A percentile compares a stretch with the other conserved stretches of the same genome.
These are phyloP conservation scores for Arabis hirsuta DNA, from an alignment of 345 rosid genomes.

Conservation along the genomic window DNA sequence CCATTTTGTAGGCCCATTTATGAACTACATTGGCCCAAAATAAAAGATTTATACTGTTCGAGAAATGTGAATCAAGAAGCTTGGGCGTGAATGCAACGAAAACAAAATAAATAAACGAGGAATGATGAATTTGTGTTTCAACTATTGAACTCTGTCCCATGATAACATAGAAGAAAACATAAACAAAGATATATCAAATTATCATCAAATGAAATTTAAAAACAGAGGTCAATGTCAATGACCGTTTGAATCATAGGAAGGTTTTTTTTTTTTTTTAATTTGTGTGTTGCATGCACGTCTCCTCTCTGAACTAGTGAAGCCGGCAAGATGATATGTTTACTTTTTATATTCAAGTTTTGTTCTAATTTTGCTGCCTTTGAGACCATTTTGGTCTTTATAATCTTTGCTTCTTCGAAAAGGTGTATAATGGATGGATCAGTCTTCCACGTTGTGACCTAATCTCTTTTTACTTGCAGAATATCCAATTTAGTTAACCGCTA, in stretches of 20 bases:
- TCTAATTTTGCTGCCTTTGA: neutral
- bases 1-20: conserved; percentile 15
- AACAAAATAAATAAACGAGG: conserved; percentile 6
- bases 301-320: conserved; percentile 26
- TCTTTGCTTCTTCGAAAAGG: conserved; percentile 15
- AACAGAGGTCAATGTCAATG: conserved; percentile 28
- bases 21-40: conserved; percentile 15
- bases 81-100: neutral
- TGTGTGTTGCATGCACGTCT: conserved; percentile 38
- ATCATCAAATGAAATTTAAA: conserved; percentile 1
- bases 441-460: conserved; percentile 13
- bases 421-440: neutral
- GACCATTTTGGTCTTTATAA: conserved; percentile 5
- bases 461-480: neutral
- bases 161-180: neutral
- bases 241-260: neutral
- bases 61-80: neutral
- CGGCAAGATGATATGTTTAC: neutral
- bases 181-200: neutral
- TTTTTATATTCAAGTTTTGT: conserved; percentile 9
- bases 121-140: neutral
- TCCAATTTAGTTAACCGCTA: neutral
- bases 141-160: conserved; percentile 7
- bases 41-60: neutral
- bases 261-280: neutral